Percentiles rank a stretch among this genome's conserved stretches.
Conservation (phyloP, 306 rosid genomes). For the Boehmeria nivea region DNA sequence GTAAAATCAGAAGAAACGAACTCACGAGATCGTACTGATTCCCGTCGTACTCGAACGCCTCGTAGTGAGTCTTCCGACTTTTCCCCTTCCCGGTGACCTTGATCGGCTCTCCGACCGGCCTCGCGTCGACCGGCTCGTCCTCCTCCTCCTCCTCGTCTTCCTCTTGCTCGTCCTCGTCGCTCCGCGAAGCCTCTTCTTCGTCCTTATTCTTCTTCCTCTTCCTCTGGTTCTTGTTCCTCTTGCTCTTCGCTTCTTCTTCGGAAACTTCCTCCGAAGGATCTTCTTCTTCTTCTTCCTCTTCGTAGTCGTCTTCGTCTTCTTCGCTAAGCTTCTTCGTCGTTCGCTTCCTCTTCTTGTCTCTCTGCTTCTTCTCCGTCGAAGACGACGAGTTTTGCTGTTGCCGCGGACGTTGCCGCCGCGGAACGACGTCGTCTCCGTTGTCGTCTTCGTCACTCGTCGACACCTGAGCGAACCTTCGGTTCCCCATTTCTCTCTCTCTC, state of each 20-base stretch:
- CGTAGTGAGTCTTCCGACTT: conserved; percentile 54
- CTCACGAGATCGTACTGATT: conserved; percentile 64
- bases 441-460: conserved; percentile 80
- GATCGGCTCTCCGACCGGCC: conserved; percentile 63
- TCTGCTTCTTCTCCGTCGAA: conserved; percentile 22
- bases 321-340: conserved; percentile 43
- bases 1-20: background rate
- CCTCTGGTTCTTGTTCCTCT: conserved; percentile 9
- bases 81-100: conserved; percentile 77
- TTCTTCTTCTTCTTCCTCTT: background rate
- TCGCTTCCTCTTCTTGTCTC: conserved; percentile 32
- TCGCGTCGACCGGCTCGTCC: conserved; percentile 54
- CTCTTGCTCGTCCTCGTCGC: background rate
- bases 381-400: conserved; percentile 15
- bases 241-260: conserved; percentile 12
- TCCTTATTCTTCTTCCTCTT: conserved; percentile 10
- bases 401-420: conserved; percentile 14
- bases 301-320: conserved; percentile 29
- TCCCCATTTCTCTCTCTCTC: conserved; percentile 43
- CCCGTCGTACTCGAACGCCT: conserved; percentile 70
- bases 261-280: conserved; percentile 6
- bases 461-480: conserved; percentile 65
- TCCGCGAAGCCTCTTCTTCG: background rate
- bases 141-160: conserved; percentile 48
- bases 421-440: conserved; percentile 14